Conservation (phyloP, 2,329 filamentous ascomycete genomes). For the Tolypocladium sp. region DNA sequence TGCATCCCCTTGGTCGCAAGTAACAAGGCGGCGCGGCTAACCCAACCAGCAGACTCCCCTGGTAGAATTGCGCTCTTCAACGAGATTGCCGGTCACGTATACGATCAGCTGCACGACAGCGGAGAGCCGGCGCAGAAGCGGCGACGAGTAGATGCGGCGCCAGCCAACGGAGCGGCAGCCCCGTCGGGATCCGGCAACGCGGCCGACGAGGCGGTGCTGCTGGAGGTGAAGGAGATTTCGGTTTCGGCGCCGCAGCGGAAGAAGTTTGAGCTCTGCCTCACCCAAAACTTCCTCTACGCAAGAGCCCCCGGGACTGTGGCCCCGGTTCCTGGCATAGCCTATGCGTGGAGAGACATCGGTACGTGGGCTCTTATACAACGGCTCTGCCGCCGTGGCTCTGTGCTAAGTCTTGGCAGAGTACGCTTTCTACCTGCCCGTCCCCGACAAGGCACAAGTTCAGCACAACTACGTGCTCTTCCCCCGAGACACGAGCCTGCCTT, state of each 20-base stretch:
- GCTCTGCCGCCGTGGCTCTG: background rate
- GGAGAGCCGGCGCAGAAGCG: slow-evolving; percentile 42
- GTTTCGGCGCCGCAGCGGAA: slow-evolving; percentile 60
- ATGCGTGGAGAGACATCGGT: slow-evolving; percentile 56
- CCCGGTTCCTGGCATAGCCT: slow-evolving; percentile 44
- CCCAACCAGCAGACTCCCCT: slow-evolving; percentile 35
- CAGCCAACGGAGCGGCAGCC: slow-evolving; percentile 10
- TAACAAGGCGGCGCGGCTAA: slow-evolving; percentile 1
- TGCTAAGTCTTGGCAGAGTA: slow-evolving; percentile 35
- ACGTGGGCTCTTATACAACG: slow-evolving; percentile 9
- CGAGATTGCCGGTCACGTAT: slow-evolving; percentile 41
- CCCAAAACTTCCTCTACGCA: slow-evolving; percentile 48
- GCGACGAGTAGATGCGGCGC: slow-evolving; percentile 37
- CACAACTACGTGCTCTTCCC: slow-evolving; percentile 59
- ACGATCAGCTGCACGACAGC: slow-evolving; percentile 30
- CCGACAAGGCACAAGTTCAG: slow-evolving; percentile 56
- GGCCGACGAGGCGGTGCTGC: slow-evolving; percentile 40
- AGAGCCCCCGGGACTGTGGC: slow-evolving; percentile 39
- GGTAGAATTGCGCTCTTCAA: slow-evolving; percentile 45
- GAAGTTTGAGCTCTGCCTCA: slow-evolving; percentile 58
- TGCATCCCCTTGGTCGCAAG: background rate
- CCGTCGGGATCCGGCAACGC: slow-evolving; percentile 18
- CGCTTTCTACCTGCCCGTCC: slow-evolving; percentile 54
- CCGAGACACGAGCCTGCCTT: slow-evolving; percentile 40
- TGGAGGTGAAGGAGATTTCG: slow-evolving; percentile 58